Evolutionary conservation across 2,329 filamentous ascomycete genomes (phyloP).

Genomic region (Xylariaceae sp.): DNA sequence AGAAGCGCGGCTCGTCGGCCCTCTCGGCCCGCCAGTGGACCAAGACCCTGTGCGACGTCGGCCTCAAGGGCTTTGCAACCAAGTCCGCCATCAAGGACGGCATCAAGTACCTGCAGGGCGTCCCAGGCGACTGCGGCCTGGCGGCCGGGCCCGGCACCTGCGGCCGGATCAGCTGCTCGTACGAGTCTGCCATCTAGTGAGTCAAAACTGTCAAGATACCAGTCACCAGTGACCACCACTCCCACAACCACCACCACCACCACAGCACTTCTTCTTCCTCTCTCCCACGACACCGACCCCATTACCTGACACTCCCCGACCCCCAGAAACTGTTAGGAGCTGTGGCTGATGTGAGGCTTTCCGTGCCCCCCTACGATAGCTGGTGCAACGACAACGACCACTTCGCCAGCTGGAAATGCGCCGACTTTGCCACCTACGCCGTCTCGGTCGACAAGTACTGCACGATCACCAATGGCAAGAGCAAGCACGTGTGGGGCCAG

Average conservation of each 20-base stretch:
- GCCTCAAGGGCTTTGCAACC: neutral
- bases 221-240: no score
- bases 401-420: neutral
- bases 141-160: neutral
- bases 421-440: neutral
- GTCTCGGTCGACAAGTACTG: neutral
- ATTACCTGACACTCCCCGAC: no score
- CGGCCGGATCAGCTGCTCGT: constrained; percentile 2
- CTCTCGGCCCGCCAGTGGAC: neutral
- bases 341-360: neutral
- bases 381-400: constrained; percentile 4
- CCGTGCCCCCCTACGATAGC: neutral
- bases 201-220: no score
- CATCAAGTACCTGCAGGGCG: neutral
- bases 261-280: no score
- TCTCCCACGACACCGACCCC: no score
- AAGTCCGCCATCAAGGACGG: neutral
- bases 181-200: constrained; percentile 1
- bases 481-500: neutral
- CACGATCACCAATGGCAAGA: neutral
- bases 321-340: no score
- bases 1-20: neutral
- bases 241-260: no score
- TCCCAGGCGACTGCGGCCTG: neutral
- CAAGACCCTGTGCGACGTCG: neutral